Evolutionary conservation across 306 rosid genomes (phyloP), one percentile per base, ranked within the genome.

Genomic region (Casuarina glauca): DNA sequence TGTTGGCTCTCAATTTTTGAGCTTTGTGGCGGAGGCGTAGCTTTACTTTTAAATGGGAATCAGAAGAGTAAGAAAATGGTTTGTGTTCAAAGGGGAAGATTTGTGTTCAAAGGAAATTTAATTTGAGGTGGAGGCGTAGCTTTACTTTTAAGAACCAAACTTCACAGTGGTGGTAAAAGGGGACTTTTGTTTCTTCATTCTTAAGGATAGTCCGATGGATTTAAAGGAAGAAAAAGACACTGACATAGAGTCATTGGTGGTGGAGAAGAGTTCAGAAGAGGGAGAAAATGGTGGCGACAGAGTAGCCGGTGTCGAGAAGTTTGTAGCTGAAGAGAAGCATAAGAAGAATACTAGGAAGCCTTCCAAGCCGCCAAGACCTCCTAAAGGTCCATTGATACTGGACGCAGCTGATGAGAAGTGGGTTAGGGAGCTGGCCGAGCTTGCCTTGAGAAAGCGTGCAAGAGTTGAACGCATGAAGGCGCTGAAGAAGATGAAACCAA

Each of bases 311-410:
- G 76, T 73, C 35, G 80, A 81, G 70, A 79, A 19, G 69, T 54
- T 55, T 43, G 63, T 9, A 41, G 26, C 17, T 13, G 89, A 77
- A 52, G 79, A 78, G 69, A 85, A 74, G 74, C 70, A 5, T 50
- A 88, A 62, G 74, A 80, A 71, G 48, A 58, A 41, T 2, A 80
- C 87, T 17, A 86, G 79, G 76, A 92, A 86, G 90, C 82, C 93
- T 78, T 67, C 84, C 67, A 92, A 83, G 74, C 96, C 96, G 9
- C 97, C 96, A 10, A 78, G 88, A 67, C 96, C 97, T 75, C 96
- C 96, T 1, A 84, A 69, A 66, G 96, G 91, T 55, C 93, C 97
- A 19, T 85, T 81, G 2, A 55, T 55, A 32, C 62, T 93, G 66
- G 90, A 89, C 85, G 91, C 90, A 12, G 92, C 87, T 76, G 93